phyloP scores from a whole-genome alignment of 768 basidiomycete species.

The Plicaturopsis crispa region DNA sequence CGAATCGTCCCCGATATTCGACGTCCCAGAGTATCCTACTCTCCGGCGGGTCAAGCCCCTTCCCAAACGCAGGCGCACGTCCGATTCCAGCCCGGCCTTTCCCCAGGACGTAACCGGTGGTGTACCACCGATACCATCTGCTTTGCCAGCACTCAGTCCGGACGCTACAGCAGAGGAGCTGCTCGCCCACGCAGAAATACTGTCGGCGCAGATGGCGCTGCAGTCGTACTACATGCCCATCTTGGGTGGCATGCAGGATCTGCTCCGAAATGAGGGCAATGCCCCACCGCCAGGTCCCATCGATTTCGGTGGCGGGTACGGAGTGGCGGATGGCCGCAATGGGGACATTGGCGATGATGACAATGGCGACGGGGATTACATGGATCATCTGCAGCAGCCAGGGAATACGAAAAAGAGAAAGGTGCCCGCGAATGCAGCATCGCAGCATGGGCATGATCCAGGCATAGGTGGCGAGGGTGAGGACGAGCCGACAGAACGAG shows the following conservation, averaged over 20 bases:
- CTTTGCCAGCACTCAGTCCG: conserved; percentile 28
- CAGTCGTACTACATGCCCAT: conserved; percentile 61
- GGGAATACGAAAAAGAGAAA: conserved; percentile 88
- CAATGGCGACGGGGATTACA: conserved; percentile 51
- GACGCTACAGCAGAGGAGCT: conserved; percentile 51
- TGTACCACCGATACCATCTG: too few relatives aligned
- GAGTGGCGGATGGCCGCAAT: conserved; percentile 10
- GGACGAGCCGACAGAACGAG: conserved; percentile 29
- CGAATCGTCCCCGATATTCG: conserved; percentile 52
- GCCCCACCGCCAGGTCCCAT: conserved; percentile 7
- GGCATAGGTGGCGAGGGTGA: conserved; percentile 21
- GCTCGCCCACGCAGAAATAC: conserved; percentile 45
- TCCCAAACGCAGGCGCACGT: conserved; percentile 65
- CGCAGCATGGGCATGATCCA: conserved; percentile 35
- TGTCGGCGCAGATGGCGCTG: conserved; percentile 52
- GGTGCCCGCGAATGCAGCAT: conserved; percentile 58
- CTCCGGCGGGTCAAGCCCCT: conserved; percentile 68
- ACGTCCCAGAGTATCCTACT: conserved; percentile 54
- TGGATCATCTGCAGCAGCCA: conserved; percentile 66
- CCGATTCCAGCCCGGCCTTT: conserved; percentile 15
- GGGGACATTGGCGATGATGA: conserved; percentile 39
- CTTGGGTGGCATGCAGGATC: conserved; percentile 38
- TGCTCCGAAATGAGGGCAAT: conserved; percentile 22
- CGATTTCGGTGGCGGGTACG: conserved; percentile 17
- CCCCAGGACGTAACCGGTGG: too few relatives aligned